These are phyloP conservation scores for Stemphylium beticola DNA, from an alignment of 2,329 filamentous ascomycete genomes.

Conservation along the genomic window DNA sequence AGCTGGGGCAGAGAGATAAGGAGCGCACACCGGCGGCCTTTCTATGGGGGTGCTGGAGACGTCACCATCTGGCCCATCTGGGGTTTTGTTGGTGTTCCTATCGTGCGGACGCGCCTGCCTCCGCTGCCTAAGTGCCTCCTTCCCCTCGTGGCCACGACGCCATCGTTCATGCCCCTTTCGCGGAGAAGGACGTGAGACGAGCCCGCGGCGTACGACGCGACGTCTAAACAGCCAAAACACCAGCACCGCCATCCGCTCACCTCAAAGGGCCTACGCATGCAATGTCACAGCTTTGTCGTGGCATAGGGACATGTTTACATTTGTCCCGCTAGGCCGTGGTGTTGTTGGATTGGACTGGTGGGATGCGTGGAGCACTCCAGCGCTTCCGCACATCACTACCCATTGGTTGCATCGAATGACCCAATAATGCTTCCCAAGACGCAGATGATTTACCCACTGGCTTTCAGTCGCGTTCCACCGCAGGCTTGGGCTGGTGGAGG, in stretches of 20 bases:
- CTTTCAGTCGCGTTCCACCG: constrained; percentile 27
- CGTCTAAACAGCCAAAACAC: not conserved
- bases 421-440: constrained; percentile 20
- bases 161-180: constrained; percentile 4
- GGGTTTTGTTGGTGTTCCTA: constrained; percentile 14
- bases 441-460: constrained; percentile 21
- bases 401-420: constrained; percentile 20
- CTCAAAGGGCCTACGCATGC: not conserved
- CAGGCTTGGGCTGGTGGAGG: constrained; percentile 18
- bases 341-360: constrained; percentile 2
- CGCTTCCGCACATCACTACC: constrained; percentile 12
- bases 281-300: not conserved
- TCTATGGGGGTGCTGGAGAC: constrained; percentile 15
- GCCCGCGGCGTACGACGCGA: not conserved
- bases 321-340: constrained; percentile 1
- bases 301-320: not conserved
- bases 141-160: not conserved
- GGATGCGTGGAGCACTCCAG: constrained; percentile 17
- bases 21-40: constrained; percentile 4
- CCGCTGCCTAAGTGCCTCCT: constrained; percentile 1
- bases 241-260: not conserved
- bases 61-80: constrained; percentile 17
- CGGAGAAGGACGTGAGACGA: constrained; percentile 14
- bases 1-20: constrained; percentile 15
- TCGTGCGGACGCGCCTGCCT: constrained; percentile 1